These are phyloP conservation scores for Mesotaenium endlicherianum DNA, from an alignment of 139 green algal genomes.

Conservation along the genomic window DNA sequence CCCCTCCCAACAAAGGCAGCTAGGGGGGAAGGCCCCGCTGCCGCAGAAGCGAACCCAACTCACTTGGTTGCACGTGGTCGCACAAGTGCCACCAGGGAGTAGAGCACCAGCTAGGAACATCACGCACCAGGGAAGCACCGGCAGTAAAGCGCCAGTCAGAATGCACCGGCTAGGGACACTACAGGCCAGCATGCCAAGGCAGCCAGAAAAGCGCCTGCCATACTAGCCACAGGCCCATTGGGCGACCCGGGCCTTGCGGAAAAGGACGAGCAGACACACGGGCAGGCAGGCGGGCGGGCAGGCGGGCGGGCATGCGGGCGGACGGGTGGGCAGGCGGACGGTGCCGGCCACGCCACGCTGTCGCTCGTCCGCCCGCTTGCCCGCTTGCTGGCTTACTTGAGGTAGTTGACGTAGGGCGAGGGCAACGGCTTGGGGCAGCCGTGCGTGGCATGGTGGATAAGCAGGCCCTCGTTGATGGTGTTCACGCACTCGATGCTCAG, in stretches of 20 bases:
- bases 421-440: conserved; percentile 19
- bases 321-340: background rate
- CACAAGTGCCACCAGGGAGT: background rate
- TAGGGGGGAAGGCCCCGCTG: background rate
- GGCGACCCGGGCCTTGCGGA: background rate
- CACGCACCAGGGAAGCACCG: background rate
- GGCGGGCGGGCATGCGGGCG: background rate
- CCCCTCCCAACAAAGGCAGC: background rate
- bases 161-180: background rate
- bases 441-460: conserved; percentile 38
- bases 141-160: background rate
- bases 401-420: conserved; percentile 15
- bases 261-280: too few species aligned
- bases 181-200: background rate
- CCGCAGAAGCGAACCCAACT: background rate
- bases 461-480: conserved; percentile 45
- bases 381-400: too few species aligned
- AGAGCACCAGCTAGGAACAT: background rate
- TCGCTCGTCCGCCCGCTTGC: too few species aligned
- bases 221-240: background rate
- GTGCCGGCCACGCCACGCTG: too few species aligned
- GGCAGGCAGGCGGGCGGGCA: background rate
- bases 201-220: background rate
- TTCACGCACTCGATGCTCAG: conserved; percentile 46
- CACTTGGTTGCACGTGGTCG: background rate